Evolutionary conservation across 2,329 filamentous ascomycete genomes (phyloP).

Genomic region (Didymella sp.): DNA sequence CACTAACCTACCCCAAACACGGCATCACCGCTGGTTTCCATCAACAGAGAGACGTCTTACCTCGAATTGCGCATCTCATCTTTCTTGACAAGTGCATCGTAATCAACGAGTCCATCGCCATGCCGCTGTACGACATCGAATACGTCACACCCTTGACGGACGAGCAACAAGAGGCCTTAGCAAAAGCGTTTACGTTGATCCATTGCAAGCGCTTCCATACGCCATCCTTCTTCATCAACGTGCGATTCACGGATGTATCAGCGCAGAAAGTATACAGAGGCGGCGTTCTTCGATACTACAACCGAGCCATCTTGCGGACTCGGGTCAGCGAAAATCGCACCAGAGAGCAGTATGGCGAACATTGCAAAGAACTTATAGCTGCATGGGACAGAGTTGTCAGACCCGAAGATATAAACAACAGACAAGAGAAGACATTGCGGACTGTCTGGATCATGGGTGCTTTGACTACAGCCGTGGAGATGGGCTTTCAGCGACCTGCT

Average conservation of each 20-base stretch:
- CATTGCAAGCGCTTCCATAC: constrained; percentile 10
- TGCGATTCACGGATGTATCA: constrained; percentile 6
- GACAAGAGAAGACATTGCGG: neutral
- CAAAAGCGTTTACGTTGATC: constrained; percentile 1
- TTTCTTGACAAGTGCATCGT: no score
- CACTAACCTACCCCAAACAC: neutral
- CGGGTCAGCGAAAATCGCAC: constrained; percentile 1
- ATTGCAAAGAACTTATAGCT: constrained; percentile 2
- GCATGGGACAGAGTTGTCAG: neutral
- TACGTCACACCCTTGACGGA: constrained; percentile 4
- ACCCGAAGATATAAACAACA: neutral
- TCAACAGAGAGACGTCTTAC: neutral
- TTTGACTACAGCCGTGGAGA: constrained; percentile 10
- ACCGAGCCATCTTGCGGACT: constrained; percentile 7
- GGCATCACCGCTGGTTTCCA: neutral
- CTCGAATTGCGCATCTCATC: neutral
- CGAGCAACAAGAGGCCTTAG: constrained; percentile 4
- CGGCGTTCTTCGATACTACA: constrained; percentile 3
- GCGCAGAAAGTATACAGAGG: constrained; percentile 4
- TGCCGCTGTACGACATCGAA: constrained; percentile 15
- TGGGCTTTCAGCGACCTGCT: constrained; percentile 9
- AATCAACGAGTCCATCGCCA: neutral
- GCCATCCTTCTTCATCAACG: constrained; percentile 8
- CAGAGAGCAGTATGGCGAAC: constrained; percentile 4
- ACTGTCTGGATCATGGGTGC: constrained; percentile 10